Evolutionary conservation across 345 rosid species (phyloP).

Genomic region (Geranium brycei): DNA sequence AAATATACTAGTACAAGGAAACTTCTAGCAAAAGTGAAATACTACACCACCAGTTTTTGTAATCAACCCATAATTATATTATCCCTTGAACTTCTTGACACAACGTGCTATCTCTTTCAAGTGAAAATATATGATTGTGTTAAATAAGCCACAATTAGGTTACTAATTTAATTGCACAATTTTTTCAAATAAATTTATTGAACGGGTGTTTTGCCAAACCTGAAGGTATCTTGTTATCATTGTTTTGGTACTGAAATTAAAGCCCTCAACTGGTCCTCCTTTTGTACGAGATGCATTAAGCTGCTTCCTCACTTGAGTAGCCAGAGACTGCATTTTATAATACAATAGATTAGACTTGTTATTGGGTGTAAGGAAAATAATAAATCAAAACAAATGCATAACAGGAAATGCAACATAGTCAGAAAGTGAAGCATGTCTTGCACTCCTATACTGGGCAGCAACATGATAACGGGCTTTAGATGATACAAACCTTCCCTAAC

Average conservation of each 20-base stretch:
- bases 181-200: not conserved
- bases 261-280: conserved; percentile 56
- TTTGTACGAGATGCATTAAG: conserved; percentile 65
- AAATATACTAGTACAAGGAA: no score
- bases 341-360: conserved; percentile 4
- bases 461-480: not conserved
- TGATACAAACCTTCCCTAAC: conserved; percentile 63
- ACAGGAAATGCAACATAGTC: not conserved
- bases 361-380: not conserved
- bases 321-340: conserved; percentile 43
- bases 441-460: not conserved
- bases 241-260: conserved; percentile 70
- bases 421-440: not conserved
- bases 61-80: not conserved
- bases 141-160: not conserved
- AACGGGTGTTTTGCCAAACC: conserved; percentile 26
- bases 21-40: no score
- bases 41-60: no score
- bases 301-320: conserved; percentile 83
- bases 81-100: not conserved
- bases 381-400: not conserved
- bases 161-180: not conserved
- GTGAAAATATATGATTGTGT: not conserved
- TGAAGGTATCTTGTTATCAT: conserved; percentile 58
- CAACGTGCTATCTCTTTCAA: not conserved